Evolutionary conservation across 169 alveolate species (phyloP).

Genomic region (Perkinsus marinus): DNA sequence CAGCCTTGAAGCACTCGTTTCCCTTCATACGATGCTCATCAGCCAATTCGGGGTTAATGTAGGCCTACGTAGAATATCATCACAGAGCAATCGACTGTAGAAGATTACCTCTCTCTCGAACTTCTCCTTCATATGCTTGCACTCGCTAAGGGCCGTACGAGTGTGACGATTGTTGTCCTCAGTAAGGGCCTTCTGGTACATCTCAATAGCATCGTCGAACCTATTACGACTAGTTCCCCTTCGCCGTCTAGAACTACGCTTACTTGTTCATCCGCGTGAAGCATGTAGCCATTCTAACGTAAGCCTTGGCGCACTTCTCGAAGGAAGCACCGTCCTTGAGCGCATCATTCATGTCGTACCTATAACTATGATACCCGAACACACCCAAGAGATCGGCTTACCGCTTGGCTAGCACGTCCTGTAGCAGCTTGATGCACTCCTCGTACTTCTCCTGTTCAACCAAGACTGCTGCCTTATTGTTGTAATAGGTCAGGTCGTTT

Average conservation of each 20-base stretch:
- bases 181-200: conserved; percentile 73
- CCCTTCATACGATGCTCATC: conserved; percentile 60
- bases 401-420: conserved; percentile 78
- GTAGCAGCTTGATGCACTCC: conserved; percentile 71
- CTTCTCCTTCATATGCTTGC: conserved; percentile 76
- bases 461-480: conserved; percentile 30
- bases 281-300: conserved; percentile 71
- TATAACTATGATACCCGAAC: no score
- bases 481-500: conserved; percentile 43
- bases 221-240: not conserved
- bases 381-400: no score
- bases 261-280: conserved; percentile 56
- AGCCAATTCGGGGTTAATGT: not conserved
- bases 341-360: not conserved
- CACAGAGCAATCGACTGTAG: not conserved
- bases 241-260: not conserved
- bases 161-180: conserved; percentile 82
- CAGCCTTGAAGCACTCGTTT: conserved; percentile 76
- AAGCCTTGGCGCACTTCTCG: conserved; percentile 45
- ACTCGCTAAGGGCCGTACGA: conserved; percentile 74
- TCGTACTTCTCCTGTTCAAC: conserved; percentile 75
- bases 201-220: conserved; percentile 66
- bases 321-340: conserved; percentile 16
- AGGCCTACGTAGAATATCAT: not conserved
- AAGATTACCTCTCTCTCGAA: conserved; percentile 44